A percentile compares a stretch with the other conserved stretches of the same genome.
Evolutionary conservation across 345 rosid genomes (phyloP).

Genomic region (Citrus trifoliata): DNA sequence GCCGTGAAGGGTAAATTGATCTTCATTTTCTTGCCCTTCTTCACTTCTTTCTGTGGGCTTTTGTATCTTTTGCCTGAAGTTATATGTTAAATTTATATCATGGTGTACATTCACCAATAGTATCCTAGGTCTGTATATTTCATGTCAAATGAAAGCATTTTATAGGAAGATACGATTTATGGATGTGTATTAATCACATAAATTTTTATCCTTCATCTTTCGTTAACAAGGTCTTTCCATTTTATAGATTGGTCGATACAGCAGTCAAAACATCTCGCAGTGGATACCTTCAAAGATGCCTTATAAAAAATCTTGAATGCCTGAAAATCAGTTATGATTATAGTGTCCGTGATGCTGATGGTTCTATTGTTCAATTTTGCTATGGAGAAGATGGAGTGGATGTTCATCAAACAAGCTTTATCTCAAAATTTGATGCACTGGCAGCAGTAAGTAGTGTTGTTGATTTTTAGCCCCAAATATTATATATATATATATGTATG

Average conservation of each 20-base stretch:
- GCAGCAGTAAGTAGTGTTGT: slow-evolving; percentile 48
- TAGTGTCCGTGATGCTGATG: slow-evolving; percentile 96
- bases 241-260: slow-evolving; percentile 85
- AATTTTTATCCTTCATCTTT: not conserved
- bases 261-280: slow-evolving; percentile 99
- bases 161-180: not conserved
- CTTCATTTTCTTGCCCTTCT: not conserved
- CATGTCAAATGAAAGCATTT: not conserved
- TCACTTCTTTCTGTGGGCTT: not conserved
- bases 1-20: slow-evolving; percentile 90
- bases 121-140: not conserved
- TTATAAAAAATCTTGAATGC: slow-evolving; percentile 92
- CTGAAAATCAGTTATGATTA: slow-evolving; percentile 85
- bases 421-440: slow-evolving; percentile 67
- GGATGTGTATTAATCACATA: not conserved
- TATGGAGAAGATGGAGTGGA: slow-evolving; percentile 99
- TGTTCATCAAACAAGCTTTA: slow-evolving; percentile 83
- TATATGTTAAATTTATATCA: not conserved
- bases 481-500: too few relatives aligned
- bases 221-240: slow-evolving; percentile 13
- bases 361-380: slow-evolving; percentile 83
- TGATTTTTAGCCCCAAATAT: not conserved
- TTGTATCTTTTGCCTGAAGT: not conserved
- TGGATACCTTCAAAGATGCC: slow-evolving; percentile 98
- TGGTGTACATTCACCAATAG: not conserved